These are phyloP conservation scores for Cymbopogon citratus DNA, from an alignment of 176 grass and related monocot species.

Conservation along the genomic window DNA sequence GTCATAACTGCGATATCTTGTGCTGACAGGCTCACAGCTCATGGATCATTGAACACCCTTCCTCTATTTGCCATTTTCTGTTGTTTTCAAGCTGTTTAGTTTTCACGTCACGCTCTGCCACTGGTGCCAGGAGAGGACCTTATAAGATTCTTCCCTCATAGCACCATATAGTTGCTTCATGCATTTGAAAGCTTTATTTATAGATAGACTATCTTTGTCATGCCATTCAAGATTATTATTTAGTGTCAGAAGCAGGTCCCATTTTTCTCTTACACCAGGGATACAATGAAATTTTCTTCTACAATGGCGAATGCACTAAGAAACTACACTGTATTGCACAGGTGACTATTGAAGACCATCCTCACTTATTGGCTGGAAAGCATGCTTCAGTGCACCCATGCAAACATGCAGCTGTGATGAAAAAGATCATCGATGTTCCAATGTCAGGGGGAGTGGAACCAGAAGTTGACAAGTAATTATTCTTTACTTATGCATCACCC, in stretches of 20 bases:
- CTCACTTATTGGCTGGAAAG: constrained; percentile 75
- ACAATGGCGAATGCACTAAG: not conserved
- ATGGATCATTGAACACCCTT: not conserved
- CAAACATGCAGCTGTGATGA: constrained; percentile 90
- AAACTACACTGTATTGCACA: constrained; percentile 28
- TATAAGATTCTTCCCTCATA: not conserved
- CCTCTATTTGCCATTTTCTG: not conserved
- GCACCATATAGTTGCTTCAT: not conserved
- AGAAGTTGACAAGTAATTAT: constrained; percentile 93
- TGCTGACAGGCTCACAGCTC: not conserved
- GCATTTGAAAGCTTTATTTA: not conserved
- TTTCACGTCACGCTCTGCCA: not conserved
- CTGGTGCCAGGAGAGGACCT: not conserved
- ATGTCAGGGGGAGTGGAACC: constrained; percentile 70
- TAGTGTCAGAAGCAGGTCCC: not conserved
- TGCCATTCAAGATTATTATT: constrained; percentile 3
- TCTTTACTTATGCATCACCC: not conserved
- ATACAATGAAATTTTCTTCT: not conserved
- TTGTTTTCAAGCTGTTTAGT: not conserved
- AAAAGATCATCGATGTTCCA: constrained; percentile 95
- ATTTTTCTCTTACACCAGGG: not conserved
- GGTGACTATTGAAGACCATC: constrained; percentile 99
- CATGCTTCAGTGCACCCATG: constrained; percentile 93
- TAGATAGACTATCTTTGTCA: not conserved
- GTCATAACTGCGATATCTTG: not conserved